Base-by-base conservation (phyloP, 2,329 filamentous ascomycete species). In the Fusarium cicatricum region DNA sequence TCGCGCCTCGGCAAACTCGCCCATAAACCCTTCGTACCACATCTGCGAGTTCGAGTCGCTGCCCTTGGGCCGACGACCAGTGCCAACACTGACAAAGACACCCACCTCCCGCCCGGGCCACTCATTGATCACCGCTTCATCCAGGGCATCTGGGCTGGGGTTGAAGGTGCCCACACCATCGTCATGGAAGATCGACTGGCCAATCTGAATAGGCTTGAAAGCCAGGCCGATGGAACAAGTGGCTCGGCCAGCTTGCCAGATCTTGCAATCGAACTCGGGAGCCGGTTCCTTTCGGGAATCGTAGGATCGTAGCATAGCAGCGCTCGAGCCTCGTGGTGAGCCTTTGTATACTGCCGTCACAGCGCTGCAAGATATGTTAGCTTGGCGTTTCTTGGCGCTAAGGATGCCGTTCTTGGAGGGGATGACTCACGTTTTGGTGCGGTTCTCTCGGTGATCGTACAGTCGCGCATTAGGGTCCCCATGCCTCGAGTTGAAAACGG, bases 201-300 rank as follows among this genome's bases (percentile, higher is more conserved):
- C 95, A 33, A 99, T 91, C 63, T 90, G 89, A 43, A 99, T 92
- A 0, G 94, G 92, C 73, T 99, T 99, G 78, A 99, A 99, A 1
- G 95, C 95, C 37, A 97, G 81, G 1, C 91, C 92, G 1, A 94
- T 95, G 1, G 95, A 91, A 47, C 85, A 91, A 1, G 95, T 99
- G n/a, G 95, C 95, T 56, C 95, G 87, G 11, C 95, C 95, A 5
- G 95, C 95, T 77, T 99, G 89, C 95, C 95, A 99, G 52, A 99
- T 95, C 39, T 89, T 96, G 75, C 93, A 97, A 70, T 97, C 90
- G 58, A 92, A 94, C 73, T 97, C 93, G 3, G 94, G 90, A 0
- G 92, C 85, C 1, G 93, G 90, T 73, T 98, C 95, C 74, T 90
- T 92, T 68, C 94, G 85, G 14, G 95, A 98, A 73, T 98, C 94